These are phyloP conservation scores for Hordeum marinum DNA, from an alignment of 176 grass and related monocot genomes.

Conservation along the genomic window DNA sequence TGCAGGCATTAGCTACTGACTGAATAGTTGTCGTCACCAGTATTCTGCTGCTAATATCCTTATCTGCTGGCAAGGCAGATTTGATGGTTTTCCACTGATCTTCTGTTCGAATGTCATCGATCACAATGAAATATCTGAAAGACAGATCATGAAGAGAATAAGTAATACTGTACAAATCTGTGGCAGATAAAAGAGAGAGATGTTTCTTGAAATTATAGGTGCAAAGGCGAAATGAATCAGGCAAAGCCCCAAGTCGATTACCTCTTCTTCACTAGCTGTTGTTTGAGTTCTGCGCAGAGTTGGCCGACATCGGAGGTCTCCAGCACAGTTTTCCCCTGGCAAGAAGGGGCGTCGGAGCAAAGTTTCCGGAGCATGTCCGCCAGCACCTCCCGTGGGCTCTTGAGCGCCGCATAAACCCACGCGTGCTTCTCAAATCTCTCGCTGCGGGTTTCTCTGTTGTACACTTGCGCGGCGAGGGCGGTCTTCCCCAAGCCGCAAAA, in stretches of 20 bases:
- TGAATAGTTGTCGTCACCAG: background rate
- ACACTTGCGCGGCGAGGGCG: background rate
- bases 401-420: background rate
- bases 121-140: conserved; percentile 5
- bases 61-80: background rate
- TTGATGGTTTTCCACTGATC: background rate
- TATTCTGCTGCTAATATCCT: background rate
- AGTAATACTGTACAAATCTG: background rate
- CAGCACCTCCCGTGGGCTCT: background rate
- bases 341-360: background rate
- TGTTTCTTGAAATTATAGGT: background rate
- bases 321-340: background rate
- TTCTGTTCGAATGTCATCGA: conserved; percentile 3
- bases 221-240: background rate
- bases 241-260: background rate
- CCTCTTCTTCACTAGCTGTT: background rate
- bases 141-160: background rate
- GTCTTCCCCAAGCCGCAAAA: background rate
- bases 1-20: conserved; percentile 10
- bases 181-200: background rate
- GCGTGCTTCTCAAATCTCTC: background rate
- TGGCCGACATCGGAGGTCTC: background rate
- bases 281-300: background rate
- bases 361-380: background rate
- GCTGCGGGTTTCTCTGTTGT: background rate